Conservation (phyloP, 768 basidiomycete species). For the Panus rudis region DNA sequence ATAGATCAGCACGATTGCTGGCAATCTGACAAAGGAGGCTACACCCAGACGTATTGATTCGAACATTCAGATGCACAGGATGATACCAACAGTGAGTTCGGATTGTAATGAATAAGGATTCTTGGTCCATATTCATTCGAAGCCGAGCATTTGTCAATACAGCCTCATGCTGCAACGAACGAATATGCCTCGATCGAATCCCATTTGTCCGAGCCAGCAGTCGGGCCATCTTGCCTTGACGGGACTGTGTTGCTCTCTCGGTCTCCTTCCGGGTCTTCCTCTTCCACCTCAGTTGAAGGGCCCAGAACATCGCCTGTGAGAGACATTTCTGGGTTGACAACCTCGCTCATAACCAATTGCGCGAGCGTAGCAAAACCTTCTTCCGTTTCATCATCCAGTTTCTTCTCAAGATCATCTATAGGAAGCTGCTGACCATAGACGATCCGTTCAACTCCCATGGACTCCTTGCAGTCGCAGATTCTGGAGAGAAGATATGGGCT, state of each 20-base stretch:
- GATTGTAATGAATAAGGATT: no score
- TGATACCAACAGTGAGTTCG: no score
- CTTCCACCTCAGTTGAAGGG: not conserved
- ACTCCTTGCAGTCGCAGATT: slow-evolving; percentile 34
- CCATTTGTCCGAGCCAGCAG: no score
- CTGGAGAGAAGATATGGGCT: slow-evolving; percentile 38
- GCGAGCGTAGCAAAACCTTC: slow-evolving; percentile 44
- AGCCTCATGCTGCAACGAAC: no score
- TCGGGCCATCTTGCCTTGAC: not conserved
- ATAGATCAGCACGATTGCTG: no score
- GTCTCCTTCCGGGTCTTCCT: not conserved
- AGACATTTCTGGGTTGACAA: not conserved
- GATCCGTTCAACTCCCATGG: not conserved
- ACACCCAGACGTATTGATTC: no score
- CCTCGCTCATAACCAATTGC: slow-evolving; percentile 11
- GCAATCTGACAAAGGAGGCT: no score
- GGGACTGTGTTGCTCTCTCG: not conserved
- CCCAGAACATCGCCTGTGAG: not conserved
- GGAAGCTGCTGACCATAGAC: not conserved
- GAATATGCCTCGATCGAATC: no score
- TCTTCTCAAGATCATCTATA: slow-evolving; percentile 14
- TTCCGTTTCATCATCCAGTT: slow-evolving; percentile 38
- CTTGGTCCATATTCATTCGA: no score
- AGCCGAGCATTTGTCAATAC: no score
- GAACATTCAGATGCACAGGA: no score